A percentile compares a stretch with the other conserved stretches of the same genome.
Evolutionary conservation across 495 filamentous ascomycete species (phyloP).

Genomic region (Penicillium nucicola): DNA sequence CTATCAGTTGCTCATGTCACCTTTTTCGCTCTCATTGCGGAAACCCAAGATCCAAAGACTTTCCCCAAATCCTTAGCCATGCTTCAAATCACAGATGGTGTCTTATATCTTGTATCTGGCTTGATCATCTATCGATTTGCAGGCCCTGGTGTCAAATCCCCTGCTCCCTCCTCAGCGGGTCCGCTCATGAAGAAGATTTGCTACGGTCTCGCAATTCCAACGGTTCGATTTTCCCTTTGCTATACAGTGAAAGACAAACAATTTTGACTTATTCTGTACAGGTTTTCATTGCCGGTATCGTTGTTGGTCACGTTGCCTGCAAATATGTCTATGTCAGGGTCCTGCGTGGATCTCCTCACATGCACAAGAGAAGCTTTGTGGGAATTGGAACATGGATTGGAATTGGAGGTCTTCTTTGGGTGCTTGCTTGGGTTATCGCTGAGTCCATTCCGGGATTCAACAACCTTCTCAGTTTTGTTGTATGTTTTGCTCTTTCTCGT

Average conservation of each 20-base stretch:
- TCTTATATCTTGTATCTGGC: slow-evolving; percentile 63
- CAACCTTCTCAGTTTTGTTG: slow-evolving; percentile 47
- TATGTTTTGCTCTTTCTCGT: slow-evolving; percentile 3
- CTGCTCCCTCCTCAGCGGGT: slow-evolving; percentile 64
- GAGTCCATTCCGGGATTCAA: slow-evolving; percentile 68
- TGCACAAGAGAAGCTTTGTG: slow-evolving; percentile 54
- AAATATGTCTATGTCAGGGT: slow-evolving; percentile 63
- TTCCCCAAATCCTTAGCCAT: slow-evolving; percentile 60
- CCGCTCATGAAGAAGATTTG: slow-evolving; percentile 64
- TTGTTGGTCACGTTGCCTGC: slow-evolving; percentile 55
- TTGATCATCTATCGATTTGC: slow-evolving; percentile 68
- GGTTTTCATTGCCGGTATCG: slow-evolving; percentile 62
- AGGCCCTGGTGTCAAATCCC: slow-evolving; percentile 61
- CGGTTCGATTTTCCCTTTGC: slow-evolving; percentile 28
- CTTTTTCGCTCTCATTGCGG: slow-evolving; percentile 71
- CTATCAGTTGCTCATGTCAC: slow-evolving; percentile 53
- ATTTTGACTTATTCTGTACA: neutral
- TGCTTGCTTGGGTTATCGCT: slow-evolving; percentile 64
- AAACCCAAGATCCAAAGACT: slow-evolving; percentile 63
- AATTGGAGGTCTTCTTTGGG: slow-evolving; percentile 51
- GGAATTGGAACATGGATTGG: slow-evolving; percentile 50
- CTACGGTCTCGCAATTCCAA: slow-evolving; percentile 72
- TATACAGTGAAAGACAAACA: neutral
- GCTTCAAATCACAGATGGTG: slow-evolving; percentile 57
- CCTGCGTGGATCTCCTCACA: slow-evolving; percentile 48